Conservation (phyloP, 257 asterid species). For the Nicotiana tomentosiformis region DNA sequence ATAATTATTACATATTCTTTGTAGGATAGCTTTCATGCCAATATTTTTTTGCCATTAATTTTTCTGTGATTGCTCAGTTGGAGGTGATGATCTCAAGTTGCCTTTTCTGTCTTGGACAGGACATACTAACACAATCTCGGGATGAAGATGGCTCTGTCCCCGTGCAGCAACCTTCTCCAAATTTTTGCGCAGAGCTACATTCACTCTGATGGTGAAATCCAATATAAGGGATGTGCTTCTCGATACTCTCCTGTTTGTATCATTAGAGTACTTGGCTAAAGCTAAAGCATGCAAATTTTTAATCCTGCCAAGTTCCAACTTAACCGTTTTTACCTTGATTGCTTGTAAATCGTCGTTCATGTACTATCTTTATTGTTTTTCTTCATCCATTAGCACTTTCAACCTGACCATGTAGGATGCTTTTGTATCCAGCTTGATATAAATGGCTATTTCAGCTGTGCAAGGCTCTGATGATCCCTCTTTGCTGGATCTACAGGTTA, state of each 20-base stretch:
- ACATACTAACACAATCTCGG: background rate
- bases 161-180: constrained; percentile 13
- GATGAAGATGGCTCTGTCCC: constrained; percentile 9
- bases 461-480: background rate
- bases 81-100: background rate
- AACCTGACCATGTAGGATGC: constrained; percentile 6
- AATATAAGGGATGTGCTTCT: background rate
- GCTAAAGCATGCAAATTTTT: background rate
- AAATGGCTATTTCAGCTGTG: constrained; percentile 4
- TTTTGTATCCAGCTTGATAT: background rate
- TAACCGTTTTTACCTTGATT: background rate
- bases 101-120: background rate
- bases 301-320: background rate
- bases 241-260: background rate
- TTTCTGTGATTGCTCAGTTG: background rate
- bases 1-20: background rate
- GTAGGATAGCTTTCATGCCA: background rate
- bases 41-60: background rate
- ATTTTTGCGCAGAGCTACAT: background rate
- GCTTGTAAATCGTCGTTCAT: background rate
- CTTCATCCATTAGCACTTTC: background rate
- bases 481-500: background rate
- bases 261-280: background rate
- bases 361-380: background rate
- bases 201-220: constrained; percentile 1